Conservation (phyloP, 306 rosid species). For the Pachyrhizus erosus region DNA sequence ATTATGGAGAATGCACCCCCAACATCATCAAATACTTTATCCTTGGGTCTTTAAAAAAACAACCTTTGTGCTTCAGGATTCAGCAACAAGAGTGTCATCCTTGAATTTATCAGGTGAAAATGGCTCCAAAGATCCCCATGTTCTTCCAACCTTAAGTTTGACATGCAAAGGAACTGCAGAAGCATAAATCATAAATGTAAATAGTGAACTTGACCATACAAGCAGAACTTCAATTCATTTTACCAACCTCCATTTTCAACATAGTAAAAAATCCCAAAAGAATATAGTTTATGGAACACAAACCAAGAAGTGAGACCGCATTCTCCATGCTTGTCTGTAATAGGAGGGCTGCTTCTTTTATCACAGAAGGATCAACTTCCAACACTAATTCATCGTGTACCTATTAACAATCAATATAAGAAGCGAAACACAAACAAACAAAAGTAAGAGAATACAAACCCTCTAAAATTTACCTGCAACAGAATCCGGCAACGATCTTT, state of each 20-base stretch:
- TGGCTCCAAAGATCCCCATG: constrained; percentile 96
- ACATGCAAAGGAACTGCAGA: constrained; percentile 86
- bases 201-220: constrained; percentile 31
- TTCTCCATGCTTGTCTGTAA: constrained; percentile 89
- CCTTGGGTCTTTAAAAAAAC: constrained; percentile 34
- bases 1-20: constrained; percentile 17
- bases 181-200: constrained; percentile 34
- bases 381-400: constrained; percentile 95
- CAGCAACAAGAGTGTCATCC: constrained; percentile 45
- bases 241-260: not conserved
- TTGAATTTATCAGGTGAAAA: constrained; percentile 53
- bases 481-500: constrained; percentile 79
- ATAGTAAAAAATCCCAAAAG: not conserved
- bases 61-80: constrained; percentile 38
- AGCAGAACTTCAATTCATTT: constrained; percentile 14
- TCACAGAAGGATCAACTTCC: constrained; percentile 83
- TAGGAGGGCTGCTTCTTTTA: constrained; percentile 79
- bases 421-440: constrained; percentile 12
- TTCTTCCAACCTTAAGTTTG: constrained; percentile 84
- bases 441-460: constrained; percentile 14
- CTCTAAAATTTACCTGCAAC: constrained; percentile 72
- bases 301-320: constrained; percentile 90
- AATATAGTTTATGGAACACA: constrained; percentile 32
- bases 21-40: constrained; percentile 17
- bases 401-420: constrained; percentile 52